Evolutionary conservation across 208 protist species (phyloP).

Genomic region (Crithidia brevicula): DNA sequence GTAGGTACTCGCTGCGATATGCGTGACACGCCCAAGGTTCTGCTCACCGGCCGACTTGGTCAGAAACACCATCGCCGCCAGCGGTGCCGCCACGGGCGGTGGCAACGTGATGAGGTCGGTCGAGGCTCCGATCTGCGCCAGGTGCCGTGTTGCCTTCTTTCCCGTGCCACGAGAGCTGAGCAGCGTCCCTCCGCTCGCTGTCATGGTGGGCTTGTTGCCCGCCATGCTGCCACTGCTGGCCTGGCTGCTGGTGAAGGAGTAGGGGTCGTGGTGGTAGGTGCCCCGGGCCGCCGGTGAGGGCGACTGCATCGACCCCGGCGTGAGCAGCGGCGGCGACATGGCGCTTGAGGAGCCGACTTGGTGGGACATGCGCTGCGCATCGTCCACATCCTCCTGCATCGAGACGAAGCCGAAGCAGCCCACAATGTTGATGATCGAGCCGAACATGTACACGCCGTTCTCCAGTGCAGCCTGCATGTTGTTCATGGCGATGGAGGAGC

Average conservation of each 20-base stretch:
- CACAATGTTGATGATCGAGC: constrained; percentile 81
- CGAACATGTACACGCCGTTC: constrained; percentile 62
- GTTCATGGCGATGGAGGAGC: constrained; percentile 14
- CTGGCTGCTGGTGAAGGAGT: constrained; percentile 33
- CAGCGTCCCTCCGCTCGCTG: constrained; percentile 23
- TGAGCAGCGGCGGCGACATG: constrained; percentile 21
- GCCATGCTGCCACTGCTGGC: constrained; percentile 23
- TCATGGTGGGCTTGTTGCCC: not conserved
- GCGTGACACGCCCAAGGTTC: constrained; percentile 77
- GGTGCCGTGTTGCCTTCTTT: constrained; percentile 14
- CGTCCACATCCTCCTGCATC: constrained; percentile 70
- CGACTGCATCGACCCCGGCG: constrained; percentile 15
- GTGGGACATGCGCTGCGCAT: constrained; percentile 28
- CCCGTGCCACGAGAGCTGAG: constrained; percentile 21
- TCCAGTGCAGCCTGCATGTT: constrained; percentile 46
- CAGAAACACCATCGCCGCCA: constrained; percentile 83
- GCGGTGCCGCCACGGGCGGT: constrained; percentile 70
- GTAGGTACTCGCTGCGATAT: constrained; percentile 84
- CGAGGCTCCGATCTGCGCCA: constrained; percentile 6
- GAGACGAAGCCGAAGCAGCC: constrained; percentile 87
- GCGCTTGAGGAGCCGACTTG: constrained; percentile 9
- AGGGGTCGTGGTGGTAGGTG: constrained; percentile 45
- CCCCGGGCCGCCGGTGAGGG: constrained; percentile 9
- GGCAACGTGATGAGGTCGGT: constrained; percentile 48
- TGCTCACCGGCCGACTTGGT: constrained; percentile 90